phyloP scores from a whole-genome alignment of 2,329 filamentous ascomycete species.

The Dactylellina leptospora region DNA sequence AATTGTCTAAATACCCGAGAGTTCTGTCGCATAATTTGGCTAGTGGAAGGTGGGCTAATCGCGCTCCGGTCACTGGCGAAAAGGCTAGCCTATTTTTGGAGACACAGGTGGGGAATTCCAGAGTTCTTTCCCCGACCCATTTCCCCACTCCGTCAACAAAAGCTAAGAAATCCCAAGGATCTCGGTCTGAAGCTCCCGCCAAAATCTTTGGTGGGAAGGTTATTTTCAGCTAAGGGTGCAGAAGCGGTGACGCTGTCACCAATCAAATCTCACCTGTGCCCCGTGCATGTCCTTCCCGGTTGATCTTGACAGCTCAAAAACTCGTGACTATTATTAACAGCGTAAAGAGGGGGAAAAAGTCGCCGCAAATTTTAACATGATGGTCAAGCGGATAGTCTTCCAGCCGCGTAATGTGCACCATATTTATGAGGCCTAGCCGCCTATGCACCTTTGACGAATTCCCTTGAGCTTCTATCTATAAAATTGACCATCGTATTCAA shows the following conservation, averaged over 20 bases:
- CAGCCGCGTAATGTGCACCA: too few species aligned
- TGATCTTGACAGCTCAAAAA: not conserved
- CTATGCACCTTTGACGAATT: too few species aligned
- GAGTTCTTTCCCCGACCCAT: too few species aligned
- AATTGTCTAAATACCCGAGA: constrained; percentile 31
- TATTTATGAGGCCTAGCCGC: too few species aligned
- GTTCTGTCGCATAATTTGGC: constrained; percentile 39
- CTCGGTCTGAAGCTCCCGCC: too few species aligned
- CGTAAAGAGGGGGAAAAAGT: too few species aligned
- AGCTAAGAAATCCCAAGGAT: too few species aligned
- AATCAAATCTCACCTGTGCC: not conserved
- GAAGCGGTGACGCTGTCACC: constrained; percentile 4
- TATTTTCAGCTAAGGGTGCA: constrained; percentile 35
- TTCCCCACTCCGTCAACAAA: too few species aligned
- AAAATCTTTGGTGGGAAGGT: not conserved
- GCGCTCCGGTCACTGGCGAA: not conserved
- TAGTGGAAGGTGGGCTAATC: constrained; percentile 10
- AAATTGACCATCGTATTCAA: not conserved
- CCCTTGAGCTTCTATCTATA: too few species aligned
- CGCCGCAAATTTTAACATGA: too few species aligned
- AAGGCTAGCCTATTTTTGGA: constrained; percentile 47
- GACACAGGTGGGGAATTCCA: constrained; percentile 32
- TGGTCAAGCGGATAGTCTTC: too few species aligned
- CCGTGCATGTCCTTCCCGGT: too few species aligned
- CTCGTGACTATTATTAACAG: not conserved